These are phyloP conservation scores for Penicillium olsonii DNA, from an alignment of 2,329 filamentous ascomycete genomes.

Conservation along the genomic window DNA sequence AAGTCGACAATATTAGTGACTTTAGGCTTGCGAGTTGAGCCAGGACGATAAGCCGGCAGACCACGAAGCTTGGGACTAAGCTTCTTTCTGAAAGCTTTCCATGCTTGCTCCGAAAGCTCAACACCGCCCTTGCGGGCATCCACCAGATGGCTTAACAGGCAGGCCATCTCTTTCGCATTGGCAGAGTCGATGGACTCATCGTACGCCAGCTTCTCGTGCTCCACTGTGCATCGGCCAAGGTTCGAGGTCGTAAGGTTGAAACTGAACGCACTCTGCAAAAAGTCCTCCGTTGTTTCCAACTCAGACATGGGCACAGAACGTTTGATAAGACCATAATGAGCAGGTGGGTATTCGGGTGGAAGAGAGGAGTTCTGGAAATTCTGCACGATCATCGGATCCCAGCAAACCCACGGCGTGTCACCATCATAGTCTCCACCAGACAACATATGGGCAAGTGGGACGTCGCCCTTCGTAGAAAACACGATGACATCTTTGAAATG, in stretches of 20 bases:
- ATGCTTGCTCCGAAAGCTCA: constrained; percentile 42
- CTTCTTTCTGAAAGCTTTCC: constrained; percentile 37
- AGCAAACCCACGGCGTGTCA: constrained; percentile 62
- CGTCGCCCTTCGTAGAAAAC: constrained; percentile 55
- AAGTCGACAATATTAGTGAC: constrained; percentile 46
- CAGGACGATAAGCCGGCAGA: constrained; percentile 42
- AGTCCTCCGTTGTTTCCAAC: constrained; percentile 39
- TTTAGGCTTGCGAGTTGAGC: constrained; percentile 24
- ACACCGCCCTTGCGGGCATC: constrained; percentile 49
- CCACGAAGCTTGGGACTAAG: constrained; percentile 31
- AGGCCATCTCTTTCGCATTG: constrained; percentile 40
- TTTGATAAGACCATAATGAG: constrained; percentile 51
- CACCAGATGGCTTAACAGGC: constrained; percentile 48
- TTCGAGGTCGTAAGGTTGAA: constrained; percentile 51
- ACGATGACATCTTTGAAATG: constrained; percentile 61
- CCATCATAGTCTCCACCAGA: constrained; percentile 69
- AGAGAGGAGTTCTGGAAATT: constrained; percentile 57
- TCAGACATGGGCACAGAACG: constrained; percentile 45
- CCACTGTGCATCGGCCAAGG: constrained; percentile 55
- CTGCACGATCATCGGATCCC: constrained; percentile 55
- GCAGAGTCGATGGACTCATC: constrained; percentile 47
- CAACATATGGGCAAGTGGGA: constrained; percentile 59
- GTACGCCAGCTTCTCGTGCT: constrained; percentile 55
- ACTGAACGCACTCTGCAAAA: constrained; percentile 47
- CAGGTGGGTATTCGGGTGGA: constrained; percentile 37